Percentiles rank a stretch among this genome's conserved stretches.
These are phyloP conservation scores for Cryphonectria naterciae DNA, from an alignment of 2,329 filamentous ascomycete species.

Conservation along the genomic window DNA sequence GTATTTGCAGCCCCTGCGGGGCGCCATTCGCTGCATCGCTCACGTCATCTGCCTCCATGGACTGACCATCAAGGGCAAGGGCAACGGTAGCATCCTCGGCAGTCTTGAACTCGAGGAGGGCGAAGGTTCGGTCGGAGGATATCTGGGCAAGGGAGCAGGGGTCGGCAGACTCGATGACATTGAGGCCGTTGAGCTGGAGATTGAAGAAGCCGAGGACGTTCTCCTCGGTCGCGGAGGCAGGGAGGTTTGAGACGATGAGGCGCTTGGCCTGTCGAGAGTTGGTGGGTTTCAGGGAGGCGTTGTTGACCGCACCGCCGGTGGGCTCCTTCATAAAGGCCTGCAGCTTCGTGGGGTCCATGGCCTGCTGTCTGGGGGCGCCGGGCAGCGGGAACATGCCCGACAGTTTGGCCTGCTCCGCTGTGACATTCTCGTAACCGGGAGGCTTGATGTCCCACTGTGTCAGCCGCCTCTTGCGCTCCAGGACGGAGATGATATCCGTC, in stretches of 20 bases:
- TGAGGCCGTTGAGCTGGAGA: conserved; percentile 93
- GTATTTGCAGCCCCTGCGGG: conserved; percentile 69
- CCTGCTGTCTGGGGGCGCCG: conserved; percentile 90
- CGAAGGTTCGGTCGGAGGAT: conserved; percentile 78
- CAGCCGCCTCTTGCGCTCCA: conserved; percentile 86
- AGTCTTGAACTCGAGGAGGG: conserved; percentile 87
- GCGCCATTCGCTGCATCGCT: conserved; percentile 57
- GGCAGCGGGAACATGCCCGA: conserved; percentile 99
- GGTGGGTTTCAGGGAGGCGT: conserved; percentile 83
- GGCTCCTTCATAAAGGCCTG: conserved; percentile 96
- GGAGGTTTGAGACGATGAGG: conserved; percentile 84
- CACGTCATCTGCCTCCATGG: conserved; percentile 76
- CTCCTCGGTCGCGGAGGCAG: conserved; percentile 74
- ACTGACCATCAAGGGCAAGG: conserved; percentile 84
- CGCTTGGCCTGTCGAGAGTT: conserved; percentile 95
- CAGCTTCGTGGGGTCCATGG: conserved; percentile 91
- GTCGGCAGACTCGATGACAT: conserved; percentile 81
- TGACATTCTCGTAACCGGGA: conserved; percentile 96
- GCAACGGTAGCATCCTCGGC: conserved; percentile 88
- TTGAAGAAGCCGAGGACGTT: conserved; percentile 86
- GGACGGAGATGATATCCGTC: conserved; percentile 79
- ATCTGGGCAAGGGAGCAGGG: conserved; percentile 85
- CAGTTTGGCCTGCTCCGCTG: conserved; percentile 96
- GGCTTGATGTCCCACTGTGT: conserved; percentile 99
- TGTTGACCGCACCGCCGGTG: conserved; percentile 68